Conservation (phyloP, 768 basidiomycete species). For the Mycena venus region DNA sequence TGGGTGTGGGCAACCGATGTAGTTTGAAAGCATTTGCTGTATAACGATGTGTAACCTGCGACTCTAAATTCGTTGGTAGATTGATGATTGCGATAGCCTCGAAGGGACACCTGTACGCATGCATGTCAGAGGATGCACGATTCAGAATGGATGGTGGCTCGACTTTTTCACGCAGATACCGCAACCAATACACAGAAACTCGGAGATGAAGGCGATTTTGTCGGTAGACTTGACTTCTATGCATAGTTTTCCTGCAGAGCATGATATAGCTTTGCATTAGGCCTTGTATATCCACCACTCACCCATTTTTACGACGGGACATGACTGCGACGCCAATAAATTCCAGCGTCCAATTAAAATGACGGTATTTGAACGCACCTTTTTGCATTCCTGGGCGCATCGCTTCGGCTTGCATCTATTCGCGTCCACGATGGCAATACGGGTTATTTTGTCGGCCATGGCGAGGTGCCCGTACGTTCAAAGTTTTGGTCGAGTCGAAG, state of each 20-base stretch:
- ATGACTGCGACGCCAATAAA: slow-evolving; percentile 65
- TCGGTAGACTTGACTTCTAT: slow-evolving; percentile 97
- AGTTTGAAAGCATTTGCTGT: slow-evolving; percentile 99
- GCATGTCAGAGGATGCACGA: neutral
- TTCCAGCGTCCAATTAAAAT: slow-evolving; percentile 33
- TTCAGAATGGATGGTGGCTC: slow-evolving; percentile 43
- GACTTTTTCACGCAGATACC: slow-evolving; percentile 99
- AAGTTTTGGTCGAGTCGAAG: slow-evolving; percentile 9
- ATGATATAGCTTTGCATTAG: neutral
- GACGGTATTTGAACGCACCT: slow-evolving; percentile 60
- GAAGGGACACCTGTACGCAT: slow-evolving; percentile 87
- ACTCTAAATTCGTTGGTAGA: slow-evolving; percentile 95
- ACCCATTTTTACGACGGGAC: slow-evolving; percentile 99
- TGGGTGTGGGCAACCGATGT: slow-evolving; percentile 95
- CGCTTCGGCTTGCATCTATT: slow-evolving; percentile 97
- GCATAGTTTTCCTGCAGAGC: slow-evolving; percentile 87
- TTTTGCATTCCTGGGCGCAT: slow-evolving; percentile 98
- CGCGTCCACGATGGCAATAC: slow-evolving; percentile 94
- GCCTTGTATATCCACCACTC: slow-evolving; percentile 35
- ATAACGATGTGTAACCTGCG: slow-evolving; percentile 97
- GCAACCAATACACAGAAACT: slow-evolving; percentile 98
- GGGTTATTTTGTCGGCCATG: slow-evolving; percentile 97
- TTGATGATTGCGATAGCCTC: slow-evolving; percentile 99
- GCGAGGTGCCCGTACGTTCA: neutral
- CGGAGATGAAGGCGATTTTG: slow-evolving; percentile 99